Conservation (phyloP, 1,284 basidiomycete genomes). For the Naganishia liquefaciens region DNA sequence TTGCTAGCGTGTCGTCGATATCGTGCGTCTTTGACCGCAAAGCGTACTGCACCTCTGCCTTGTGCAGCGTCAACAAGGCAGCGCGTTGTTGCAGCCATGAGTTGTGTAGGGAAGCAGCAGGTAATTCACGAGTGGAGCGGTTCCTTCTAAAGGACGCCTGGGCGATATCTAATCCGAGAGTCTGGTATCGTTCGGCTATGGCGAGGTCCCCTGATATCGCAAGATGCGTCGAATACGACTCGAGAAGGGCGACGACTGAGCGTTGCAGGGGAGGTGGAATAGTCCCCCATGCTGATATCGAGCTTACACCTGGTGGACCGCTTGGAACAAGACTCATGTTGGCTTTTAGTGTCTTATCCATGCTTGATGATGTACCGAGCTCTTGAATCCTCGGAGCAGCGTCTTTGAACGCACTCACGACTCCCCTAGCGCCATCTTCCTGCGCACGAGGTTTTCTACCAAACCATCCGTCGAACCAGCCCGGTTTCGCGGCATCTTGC, state of each 20-base stretch:
- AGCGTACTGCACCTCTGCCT: slow-evolving; percentile 71
- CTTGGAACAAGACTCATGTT: slow-evolving; percentile 7
- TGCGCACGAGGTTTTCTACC: slow-evolving; percentile 8
- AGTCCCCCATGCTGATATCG: neutral
- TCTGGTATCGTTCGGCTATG: slow-evolving; percentile 82
- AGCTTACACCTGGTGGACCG: neutral
- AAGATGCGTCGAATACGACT: slow-evolving; percentile 70
- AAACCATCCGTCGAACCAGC: slow-evolving; percentile 38
- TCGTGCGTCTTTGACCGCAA: slow-evolving; percentile 43
- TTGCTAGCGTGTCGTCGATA: slow-evolving; percentile 56
- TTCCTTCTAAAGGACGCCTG: slow-evolving; percentile 72
- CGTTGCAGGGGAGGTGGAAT: slow-evolving; percentile 61
- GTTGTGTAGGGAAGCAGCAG: slow-evolving; percentile 62
- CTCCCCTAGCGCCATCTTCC: slow-evolving; percentile 8
- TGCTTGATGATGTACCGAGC: slow-evolving; percentile 12
- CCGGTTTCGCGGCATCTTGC: slow-evolving; percentile 33
- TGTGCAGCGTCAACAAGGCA: slow-evolving; percentile 70
- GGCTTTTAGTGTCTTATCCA: slow-evolving; percentile 14
- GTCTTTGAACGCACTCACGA: neutral
- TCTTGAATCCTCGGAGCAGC: slow-evolving; percentile 8
- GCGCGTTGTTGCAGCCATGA: slow-evolving; percentile 71
- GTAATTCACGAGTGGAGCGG: slow-evolving; percentile 64
- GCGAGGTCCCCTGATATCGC: slow-evolving; percentile 73
- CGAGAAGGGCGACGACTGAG: slow-evolving; percentile 64
- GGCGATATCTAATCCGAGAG: slow-evolving; percentile 68